These are phyloP conservation scores for Fusarium cyanostomum DNA, from an alignment of 2,329 filamentous ascomycete species.

Conservation along the genomic window DNA sequence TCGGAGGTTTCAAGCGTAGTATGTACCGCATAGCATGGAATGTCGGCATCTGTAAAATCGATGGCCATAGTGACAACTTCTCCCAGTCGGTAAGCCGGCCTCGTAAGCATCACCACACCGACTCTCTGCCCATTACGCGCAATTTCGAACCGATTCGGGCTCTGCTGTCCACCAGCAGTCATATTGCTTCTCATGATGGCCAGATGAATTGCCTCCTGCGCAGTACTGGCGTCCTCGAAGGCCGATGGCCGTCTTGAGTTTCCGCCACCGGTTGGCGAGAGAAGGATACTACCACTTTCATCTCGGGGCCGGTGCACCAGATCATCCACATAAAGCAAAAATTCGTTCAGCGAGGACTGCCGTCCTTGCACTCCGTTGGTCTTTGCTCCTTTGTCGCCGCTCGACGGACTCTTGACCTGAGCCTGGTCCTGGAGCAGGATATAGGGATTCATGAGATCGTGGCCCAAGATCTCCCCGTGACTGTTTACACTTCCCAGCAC, in stretches of 20 bases:
- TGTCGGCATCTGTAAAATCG: slow-evolving; percentile 80
- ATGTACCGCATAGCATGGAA: slow-evolving; percentile 87
- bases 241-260: slow-evolving; percentile 65
- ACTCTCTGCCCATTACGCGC: slow-evolving; percentile 91
- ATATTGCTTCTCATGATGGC: slow-evolving; percentile 87
- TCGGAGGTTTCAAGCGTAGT: slow-evolving; percentile 88
- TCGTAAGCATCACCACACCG: slow-evolving; percentile 86
- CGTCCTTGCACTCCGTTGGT: slow-evolving; percentile 43
- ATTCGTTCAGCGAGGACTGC: slow-evolving; percentile 67
- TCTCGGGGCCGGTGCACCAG: slow-evolving; percentile 70
- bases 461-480: slow-evolving; percentile 86
- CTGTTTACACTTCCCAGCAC: slow-evolving; percentile 93
- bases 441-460: slow-evolving; percentile 95
- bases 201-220: slow-evolving; percentile 88
- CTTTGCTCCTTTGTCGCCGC: slow-evolving; percentile 41
- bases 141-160: slow-evolving; percentile 95
- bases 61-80: slow-evolving; percentile 86
- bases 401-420: slow-evolving; percentile 60
- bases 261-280: slow-evolving; percentile 74
- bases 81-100: slow-evolving; percentile 88
- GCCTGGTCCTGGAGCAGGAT: slow-evolving; percentile 88
- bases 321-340: slow-evolving; percentile 80
- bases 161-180: slow-evolving; percentile 73
- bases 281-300: slow-evolving; percentile 65
- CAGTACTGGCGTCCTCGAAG: slow-evolving; percentile 67